Conservation (phyloP, 1,139 yeast species). For the Zygotorulaspora mrakii region DNA sequence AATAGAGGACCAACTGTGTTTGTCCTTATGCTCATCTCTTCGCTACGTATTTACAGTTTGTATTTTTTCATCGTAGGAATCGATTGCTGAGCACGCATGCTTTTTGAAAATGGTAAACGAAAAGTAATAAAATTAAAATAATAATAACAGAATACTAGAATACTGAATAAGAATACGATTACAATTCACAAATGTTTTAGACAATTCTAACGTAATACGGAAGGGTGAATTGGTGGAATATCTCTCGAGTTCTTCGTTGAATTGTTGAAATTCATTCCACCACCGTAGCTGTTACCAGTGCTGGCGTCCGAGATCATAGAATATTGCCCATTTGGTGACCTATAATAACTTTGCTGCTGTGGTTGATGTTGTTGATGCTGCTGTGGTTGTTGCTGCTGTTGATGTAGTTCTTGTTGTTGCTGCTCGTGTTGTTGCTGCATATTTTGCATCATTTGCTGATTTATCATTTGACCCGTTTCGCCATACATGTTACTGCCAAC, state of each 20-base stretch:
- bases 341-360: constrained; percentile 7
- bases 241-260: constrained; percentile 13
- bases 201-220: constrained; percentile 17
- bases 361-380: constrained; percentile 7
- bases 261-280: constrained; percentile 8
- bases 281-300: constrained; percentile 10
- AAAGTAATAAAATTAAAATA: constrained; percentile 4
- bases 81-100: too few relatives aligned
- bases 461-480: constrained; percentile 5
- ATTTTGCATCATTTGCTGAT: constrained; percentile 7
- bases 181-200: constrained; percentile 4
- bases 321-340: constrained; percentile 8
- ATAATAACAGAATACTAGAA: constrained; percentile 5
- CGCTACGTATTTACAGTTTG: too few relatives aligned
- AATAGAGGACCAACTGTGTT: too few relatives aligned
- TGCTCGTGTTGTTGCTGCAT: constrained; percentile 8
- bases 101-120: constrained; percentile 1
- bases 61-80: too few relatives aligned
- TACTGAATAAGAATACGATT: constrained; percentile 2
- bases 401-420: constrained; percentile 1
- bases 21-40: too few relatives aligned
- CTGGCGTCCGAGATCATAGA: constrained; percentile 5
- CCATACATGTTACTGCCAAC: constrained; percentile 8
- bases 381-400: constrained; percentile 5
- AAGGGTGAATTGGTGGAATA: constrained; percentile 24